Base-by-base conservation (phyloP, 352 stramenopile genomes). In the Globisporangium heterothallicum region DNA sequence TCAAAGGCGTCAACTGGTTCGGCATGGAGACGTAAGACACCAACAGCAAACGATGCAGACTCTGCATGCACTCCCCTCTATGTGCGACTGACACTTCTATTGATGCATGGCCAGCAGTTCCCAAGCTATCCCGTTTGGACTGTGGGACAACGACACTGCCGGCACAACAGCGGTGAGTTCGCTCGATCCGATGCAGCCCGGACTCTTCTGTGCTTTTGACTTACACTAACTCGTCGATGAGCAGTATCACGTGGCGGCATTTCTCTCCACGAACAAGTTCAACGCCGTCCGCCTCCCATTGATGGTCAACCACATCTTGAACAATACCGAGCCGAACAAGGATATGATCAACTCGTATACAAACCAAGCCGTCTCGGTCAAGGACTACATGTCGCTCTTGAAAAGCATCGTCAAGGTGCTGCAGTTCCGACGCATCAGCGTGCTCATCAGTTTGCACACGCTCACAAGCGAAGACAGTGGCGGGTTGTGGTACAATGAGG, bases 1-100 rank as follows among this genome's bases (percentile, higher is more conserved):
- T 80, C 64, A 70, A 79, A 49, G 65, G 60, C 38, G 58, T 68
- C 40, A 78, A 76, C 45, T 72, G 59, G 58, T 84, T 73, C 44
- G 68, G 59, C 49, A 71, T 71, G 59, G 63, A 71, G 34, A 65
- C 59, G 55, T 66, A 69, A 24, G 55, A 24, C 12, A 24, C 6
- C 26, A 26, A 36, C 29, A 5, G 18, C 44, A 38, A 24, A n/a
- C 25, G 26, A n/a, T 24, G n/a, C 16, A 35, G n/a, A 13, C 14
- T 24, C 42, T 27, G n/a, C 16, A 19, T 29, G 32, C 26, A 25
- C 6, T 32, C 3, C 24, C 10, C 2, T 21, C 8, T 34, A 9
- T 50, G 8, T 30, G 29, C 10, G 29, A 12, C 29, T 34, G 10
- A 36, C 26, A 3, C n/a, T 22, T n/a, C n/a, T n/a, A n/a, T n/a